Conservation (phyloP, 345 rosid species). For the Ceriops decandra region DNA sequence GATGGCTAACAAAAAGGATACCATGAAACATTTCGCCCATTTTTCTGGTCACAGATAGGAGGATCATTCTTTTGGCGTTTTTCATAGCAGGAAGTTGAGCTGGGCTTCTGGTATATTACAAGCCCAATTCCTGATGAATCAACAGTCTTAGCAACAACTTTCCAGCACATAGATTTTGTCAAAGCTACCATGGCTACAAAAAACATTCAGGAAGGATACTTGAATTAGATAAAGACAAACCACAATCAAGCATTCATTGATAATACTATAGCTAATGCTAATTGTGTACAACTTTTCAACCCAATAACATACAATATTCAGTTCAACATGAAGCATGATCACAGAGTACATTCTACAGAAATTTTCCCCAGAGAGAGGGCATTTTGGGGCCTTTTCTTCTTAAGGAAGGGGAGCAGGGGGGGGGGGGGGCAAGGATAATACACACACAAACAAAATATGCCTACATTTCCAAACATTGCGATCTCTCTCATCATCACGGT, state of each 20-base stretch:
- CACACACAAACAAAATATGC: constrained; percentile 4
- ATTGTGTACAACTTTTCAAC: background rate
- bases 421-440: constrained; percentile 1
- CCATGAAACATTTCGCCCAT: constrained; percentile 55
- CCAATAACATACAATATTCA: background rate
- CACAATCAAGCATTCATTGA: background rate
- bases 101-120: constrained; percentile 80
- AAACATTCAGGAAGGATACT: constrained; percentile 5
- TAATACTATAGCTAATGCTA: background rate
- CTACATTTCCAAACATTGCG: constrained; percentile 58
- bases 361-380: background rate
- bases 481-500: constrained; percentile 59
- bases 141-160: constrained; percentile 52
- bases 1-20: constrained; percentile 17
- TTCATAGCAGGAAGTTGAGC: constrained; percentile 61
- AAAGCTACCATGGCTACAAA: constrained; percentile 71
- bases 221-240: constrained; percentile 11
- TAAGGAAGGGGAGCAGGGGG: background rate
- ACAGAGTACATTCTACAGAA: background rate
- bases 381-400: background rate
- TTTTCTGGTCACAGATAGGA: constrained; percentile 57
- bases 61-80: constrained; percentile 46
- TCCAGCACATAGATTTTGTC: constrained; percentile 84
- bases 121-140: constrained; percentile 72
- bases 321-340: too few species aligned